Base-by-base conservation (phyloP, 2,329 filamentous ascomycete genomes). In the Zarea fungicola region DNA sequence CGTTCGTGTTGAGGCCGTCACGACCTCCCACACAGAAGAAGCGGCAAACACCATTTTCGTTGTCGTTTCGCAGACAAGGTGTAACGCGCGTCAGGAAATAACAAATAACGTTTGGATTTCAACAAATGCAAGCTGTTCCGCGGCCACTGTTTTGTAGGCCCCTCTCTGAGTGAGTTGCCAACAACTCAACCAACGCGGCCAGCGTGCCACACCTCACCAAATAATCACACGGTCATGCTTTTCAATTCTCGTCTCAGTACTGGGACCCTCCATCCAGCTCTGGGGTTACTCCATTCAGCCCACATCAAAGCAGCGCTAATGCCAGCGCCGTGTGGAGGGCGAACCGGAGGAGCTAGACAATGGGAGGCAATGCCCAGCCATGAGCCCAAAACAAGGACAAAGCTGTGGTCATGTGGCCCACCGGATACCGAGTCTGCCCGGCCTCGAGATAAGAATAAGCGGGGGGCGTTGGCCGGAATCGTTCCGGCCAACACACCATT, bases 401-500 rank as follows among this genome's bases (percentile, higher is more conserved):
- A 14, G 22, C 14, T 22, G 19, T n/a, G 39, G 48, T 49, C 35
- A 49, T 44, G 34, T 41, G 41, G 40, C 34, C 41, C 48, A 49
- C 48, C 32, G 31, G 37, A 22, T 25, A 43, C 50, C 52, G 50
- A 51, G 35, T 42, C 50, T 52, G 46, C 44, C 52, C 52, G 52
- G 52, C 48, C 48, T 45, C n/a, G n/a, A n/a, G n/a, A n/a, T n/a
- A n/a, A n/a, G n/a, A 22, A 41, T 42, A 51, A 47, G 47, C 40
- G 43, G 59, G 56, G 52, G 2, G 39, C 49, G 40, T 49, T 62
- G 62, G 62, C 62, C 62, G 63, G 62, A 65, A 65, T 44, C 2
- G 42, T 65, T 65, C 63, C 63, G 63, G 63, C 63, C 62, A 60
- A 52, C 36, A 45, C 49, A 55, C 58, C 55, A 60, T 36, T 51